These are phyloP conservation scores for Camellia oleifera DNA, from an alignment of 179 eudicot species.

Conservation along the genomic window DNA sequence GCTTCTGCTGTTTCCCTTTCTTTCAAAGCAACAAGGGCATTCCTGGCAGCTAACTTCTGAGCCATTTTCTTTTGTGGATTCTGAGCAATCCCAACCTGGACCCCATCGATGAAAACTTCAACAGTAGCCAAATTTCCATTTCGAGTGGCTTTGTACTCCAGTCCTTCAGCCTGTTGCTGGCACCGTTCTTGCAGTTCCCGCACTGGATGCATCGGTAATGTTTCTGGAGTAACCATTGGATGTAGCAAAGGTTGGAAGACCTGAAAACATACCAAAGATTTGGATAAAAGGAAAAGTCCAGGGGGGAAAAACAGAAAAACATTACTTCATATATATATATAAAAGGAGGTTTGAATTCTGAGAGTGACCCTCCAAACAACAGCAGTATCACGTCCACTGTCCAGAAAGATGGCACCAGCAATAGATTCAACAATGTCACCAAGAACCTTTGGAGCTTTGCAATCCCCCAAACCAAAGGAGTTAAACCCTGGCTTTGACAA, in stretches of 20 bases:
- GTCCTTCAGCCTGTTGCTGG: slow-evolving; percentile 98
- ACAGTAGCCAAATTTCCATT: slow-evolving; percentile 90
- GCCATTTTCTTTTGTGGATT: slow-evolving; percentile 99
- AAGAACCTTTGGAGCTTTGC: slow-evolving; percentile 99
- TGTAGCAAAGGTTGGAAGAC: slow-evolving; percentile 91
- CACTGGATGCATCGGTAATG: slow-evolving; percentile 99
- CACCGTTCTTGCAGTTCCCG: slow-evolving; percentile 97
- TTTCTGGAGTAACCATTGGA: slow-evolving; percentile 99
- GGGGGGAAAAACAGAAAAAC: background rate
- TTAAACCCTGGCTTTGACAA: slow-evolving; percentile 74
- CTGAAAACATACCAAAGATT: slow-evolving; percentile 32
- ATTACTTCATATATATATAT: background rate
- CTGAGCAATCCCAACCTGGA: slow-evolving; percentile 92
- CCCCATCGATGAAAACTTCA: slow-evolving; percentile 86
- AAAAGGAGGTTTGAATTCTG: background rate
- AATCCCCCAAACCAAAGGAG: slow-evolving; percentile 96
- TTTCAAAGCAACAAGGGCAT: slow-evolving; percentile 76
- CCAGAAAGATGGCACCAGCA: slow-evolving; percentile 96
- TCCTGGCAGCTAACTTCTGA: slow-evolving; percentile 94
- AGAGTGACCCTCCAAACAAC: slow-evolving; percentile 81
- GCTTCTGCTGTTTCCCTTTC: slow-evolving; percentile 71
- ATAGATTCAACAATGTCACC: slow-evolving; percentile 98
- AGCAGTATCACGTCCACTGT: slow-evolving; percentile 61
- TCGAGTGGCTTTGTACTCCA: slow-evolving; percentile 92
- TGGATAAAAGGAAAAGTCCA: background rate